Base-by-base conservation (phyloP, 495 filamentous ascomycete genomes). In the Xylaria flabelliformis region DNA sequence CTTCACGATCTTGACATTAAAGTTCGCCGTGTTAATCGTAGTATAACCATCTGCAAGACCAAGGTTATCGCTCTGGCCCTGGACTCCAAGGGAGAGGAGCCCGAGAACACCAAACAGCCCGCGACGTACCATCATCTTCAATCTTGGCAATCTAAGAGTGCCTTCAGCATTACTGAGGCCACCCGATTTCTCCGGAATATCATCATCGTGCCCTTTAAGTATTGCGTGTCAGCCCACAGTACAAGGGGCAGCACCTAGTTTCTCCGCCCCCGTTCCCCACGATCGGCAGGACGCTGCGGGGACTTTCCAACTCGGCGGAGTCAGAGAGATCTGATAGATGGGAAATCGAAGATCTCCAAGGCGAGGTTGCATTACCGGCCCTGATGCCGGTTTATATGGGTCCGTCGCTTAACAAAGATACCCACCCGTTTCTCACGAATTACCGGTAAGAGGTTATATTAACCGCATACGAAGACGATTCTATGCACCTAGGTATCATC, bases 11-110 rank as follows among this genome's bases (percentile, higher is more conserved):
- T 78, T 78, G 29, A 79, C 73, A 19, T 82, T 78, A 59, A 84
- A 83, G 41, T 84, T 84, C 12, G 72, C 64, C 1, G 80, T 84
- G 24, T 77, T 79, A 10, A 82, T 67, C 1, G 75, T 76, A 5
- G 76, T 74, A 42, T 83, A 83, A 34, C 80, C 82, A 76, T 80
- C 74, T 41, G 72, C 75, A 24, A 82, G 71, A 24, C 80, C 82
- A 46, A 82, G 72, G 29, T 74, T 67, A 19, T 79, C 77, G 36
- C 58, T 74, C 59, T 79, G 77, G 61, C 71, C 65, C 21, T 61
- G 65, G 53, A 64, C 71, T 48, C 63, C 39, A 64, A 85, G 86
- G 69, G 82, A 80, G 70, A 84, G 80, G 70, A 84, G 83, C 65
- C 83, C 78, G 36, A 80, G 56, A 24, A 56, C 26, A 74, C 69